Percentiles rank a stretch among this genome's conserved stretches.
phyloP scores from a whole-genome alignment of 1,139 yeast species.

The Yamadazyma triangularis region DNA sequence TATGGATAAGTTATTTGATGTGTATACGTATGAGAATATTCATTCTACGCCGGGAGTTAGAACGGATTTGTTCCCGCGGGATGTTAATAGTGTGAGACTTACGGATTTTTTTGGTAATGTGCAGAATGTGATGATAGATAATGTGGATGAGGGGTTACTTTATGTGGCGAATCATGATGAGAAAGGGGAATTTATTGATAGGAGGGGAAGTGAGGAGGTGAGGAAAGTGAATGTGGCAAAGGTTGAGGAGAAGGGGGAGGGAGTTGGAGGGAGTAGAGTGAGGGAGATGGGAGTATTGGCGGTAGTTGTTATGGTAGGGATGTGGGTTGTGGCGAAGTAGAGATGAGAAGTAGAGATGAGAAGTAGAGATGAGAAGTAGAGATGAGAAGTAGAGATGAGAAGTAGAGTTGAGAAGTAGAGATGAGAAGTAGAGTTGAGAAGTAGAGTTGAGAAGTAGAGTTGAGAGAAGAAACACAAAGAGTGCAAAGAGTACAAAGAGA shows the following conservation, averaged over 20 bases:
- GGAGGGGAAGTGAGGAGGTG: too few species aligned
- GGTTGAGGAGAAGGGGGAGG: too few species aligned
- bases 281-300: slow-evolving; percentile 16
- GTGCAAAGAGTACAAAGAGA: too few species aligned
- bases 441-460: too few species aligned
- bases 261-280: too few species aligned
- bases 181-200: slow-evolving; percentile 16
- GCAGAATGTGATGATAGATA: slow-evolving; percentile 73
- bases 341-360: too few species aligned
- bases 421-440: too few species aligned
- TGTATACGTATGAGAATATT: slow-evolving; percentile 77
- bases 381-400: too few species aligned
- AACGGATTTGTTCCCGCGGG: slow-evolving; percentile 69
- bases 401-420: too few species aligned
- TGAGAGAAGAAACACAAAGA: too few species aligned
- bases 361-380: too few species aligned
- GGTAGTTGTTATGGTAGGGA: slow-evolving; percentile 14
- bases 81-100: slow-evolving; percentile 64
- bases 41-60: slow-evolving; percentile 93
- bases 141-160: slow-evolving; percentile 44
- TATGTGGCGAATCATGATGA: slow-evolving; percentile 26
- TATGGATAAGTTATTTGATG: slow-evolving; percentile 76
- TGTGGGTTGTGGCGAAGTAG: slow-evolving; percentile 19
- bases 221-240: too few species aligned
- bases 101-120: slow-evolving; percentile 96